Conservation (phyloP, 805 yeast species). For the Metschnikowia rubicola region DNA sequence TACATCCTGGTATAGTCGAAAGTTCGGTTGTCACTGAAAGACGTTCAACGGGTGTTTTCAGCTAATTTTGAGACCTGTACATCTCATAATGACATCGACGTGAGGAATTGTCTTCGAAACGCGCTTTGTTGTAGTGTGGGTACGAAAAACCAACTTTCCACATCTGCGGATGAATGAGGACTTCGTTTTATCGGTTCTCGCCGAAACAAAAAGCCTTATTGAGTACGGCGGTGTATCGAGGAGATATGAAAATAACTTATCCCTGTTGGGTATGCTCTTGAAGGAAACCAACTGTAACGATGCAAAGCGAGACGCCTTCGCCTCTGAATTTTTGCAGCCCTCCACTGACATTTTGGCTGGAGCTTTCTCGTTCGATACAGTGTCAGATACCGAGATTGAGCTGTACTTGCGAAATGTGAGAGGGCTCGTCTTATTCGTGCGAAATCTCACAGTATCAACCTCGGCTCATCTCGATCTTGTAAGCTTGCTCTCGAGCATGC, state of each 20-base stretch:
- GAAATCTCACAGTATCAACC: slow-evolving; percentile 41
- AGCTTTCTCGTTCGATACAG: neutral
- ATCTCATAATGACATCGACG: no score
- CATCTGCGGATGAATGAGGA: neutral
- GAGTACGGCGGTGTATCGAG: neutral
- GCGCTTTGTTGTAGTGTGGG: no score
- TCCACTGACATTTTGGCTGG: neutral
- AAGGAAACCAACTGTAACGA: neutral
- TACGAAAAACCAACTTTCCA: no score
- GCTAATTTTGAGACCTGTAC: no score
- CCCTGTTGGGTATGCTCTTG: slow-evolving; percentile 1
- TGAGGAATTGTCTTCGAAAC: no score
- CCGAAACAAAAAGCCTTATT: neutral
- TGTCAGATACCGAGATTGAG: neutral
- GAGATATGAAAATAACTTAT: neutral
- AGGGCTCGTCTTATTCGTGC: slow-evolving; percentile 45
- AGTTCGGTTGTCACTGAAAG: no score
- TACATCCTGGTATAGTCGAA: no score
- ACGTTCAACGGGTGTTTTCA: no score
- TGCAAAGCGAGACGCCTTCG: neutral
- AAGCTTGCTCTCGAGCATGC: slow-evolving; percentile 8
- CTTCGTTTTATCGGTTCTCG: neutral
- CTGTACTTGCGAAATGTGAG: slow-evolving; percentile 35
- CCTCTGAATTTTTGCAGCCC: neutral
- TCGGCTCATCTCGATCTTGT: slow-evolving; percentile 10